These are phyloP conservation scores for Amaranthus cruentus DNA, from an alignment of 148 eudicot genomes.

Conservation along the genomic window DNA sequence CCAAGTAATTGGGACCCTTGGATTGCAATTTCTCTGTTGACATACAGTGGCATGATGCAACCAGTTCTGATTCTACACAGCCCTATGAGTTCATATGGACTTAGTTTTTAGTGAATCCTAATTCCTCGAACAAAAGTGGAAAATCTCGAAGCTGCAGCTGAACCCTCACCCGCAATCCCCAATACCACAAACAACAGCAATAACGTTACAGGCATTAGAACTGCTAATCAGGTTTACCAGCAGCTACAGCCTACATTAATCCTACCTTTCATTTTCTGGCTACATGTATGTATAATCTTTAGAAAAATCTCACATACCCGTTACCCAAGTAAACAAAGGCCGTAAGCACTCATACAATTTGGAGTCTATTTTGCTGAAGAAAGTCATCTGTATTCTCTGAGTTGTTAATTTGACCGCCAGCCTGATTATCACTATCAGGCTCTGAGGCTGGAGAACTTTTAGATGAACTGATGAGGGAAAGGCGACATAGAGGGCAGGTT, in stretches of 20 bases:
- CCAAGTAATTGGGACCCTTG: not conserved
- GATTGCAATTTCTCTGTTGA: not conserved
- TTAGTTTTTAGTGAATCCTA: not conserved
- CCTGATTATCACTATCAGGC: constrained; percentile 13
- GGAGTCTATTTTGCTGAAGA: constrained; percentile 18
- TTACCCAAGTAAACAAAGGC: not conserved
- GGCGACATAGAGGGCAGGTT: constrained; percentile 30
- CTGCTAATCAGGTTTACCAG: constrained; percentile 4
- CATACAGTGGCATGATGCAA: constrained; percentile 1
- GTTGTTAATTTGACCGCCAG: not conserved
- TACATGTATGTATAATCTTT: constrained; percentile 2
- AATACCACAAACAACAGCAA: not conserved
- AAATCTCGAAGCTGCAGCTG: not conserved
- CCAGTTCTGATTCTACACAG: not conserved
- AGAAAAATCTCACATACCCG: not conserved
- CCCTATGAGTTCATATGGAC: not conserved
- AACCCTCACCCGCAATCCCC: not conserved
- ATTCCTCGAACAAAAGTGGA: not conserved
- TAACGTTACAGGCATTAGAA: not conserved
- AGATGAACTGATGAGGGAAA: constrained; percentile 25
- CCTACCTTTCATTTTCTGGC: constrained; percentile 1
- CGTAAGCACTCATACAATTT: constrained; percentile 11
- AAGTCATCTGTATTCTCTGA: constrained; percentile 15
- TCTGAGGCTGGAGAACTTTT: constrained; percentile 16
- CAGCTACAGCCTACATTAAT: not conserved